A percentile compares a stretch with the other conserved stretches of the same genome.
These are phyloP conservation scores for Cercophora newfieldiana DNA, from an alignment of 495 filamentous ascomycete genomes.

Conservation along the genomic window DNA sequence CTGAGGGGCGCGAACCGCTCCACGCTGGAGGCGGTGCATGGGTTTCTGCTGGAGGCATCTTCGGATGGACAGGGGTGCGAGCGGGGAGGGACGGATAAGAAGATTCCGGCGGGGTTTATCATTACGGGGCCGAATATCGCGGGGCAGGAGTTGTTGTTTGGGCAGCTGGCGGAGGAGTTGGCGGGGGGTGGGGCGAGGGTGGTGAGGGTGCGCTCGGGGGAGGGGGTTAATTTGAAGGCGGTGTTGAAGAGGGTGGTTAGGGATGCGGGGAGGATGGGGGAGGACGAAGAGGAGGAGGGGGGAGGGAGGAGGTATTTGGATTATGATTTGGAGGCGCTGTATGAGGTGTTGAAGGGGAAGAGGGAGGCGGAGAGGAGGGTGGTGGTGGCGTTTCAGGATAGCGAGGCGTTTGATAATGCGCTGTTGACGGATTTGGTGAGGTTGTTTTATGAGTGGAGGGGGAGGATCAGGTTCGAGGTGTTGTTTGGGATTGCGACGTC, in stretches of 20 bases:
- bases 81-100: constrained; percentile 55
- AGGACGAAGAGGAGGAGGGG: constrained; percentile 49
- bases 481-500: constrained; percentile 91
- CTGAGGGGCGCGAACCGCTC: not conserved
- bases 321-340: constrained; percentile 85
- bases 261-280: constrained; percentile 35
- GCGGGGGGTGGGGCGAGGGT: constrained; percentile 52
- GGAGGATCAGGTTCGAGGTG: constrained; percentile 86
- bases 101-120: constrained; percentile 77
- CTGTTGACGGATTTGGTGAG: constrained; percentile 76
- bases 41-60: constrained; percentile 20
- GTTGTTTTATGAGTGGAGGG: constrained; percentile 79
- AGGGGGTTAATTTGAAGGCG: constrained; percentile 80
- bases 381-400: constrained; percentile 81
- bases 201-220: constrained; percentile 73
- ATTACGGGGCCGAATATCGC: constrained; percentile 85
- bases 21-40: not conserved
- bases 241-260: constrained; percentile 80
- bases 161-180: constrained; percentile 60
- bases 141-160: constrained; percentile 71
- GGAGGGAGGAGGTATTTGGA: constrained; percentile 73
- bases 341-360: constrained; percentile 59
- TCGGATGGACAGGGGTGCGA: constrained; percentile 58
- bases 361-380: constrained; percentile 59
- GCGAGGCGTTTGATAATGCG: constrained; percentile 84